Conservation (phyloP, 495 filamentous ascomycete genomes). For the Friedmanniomyces simplex region DNA sequence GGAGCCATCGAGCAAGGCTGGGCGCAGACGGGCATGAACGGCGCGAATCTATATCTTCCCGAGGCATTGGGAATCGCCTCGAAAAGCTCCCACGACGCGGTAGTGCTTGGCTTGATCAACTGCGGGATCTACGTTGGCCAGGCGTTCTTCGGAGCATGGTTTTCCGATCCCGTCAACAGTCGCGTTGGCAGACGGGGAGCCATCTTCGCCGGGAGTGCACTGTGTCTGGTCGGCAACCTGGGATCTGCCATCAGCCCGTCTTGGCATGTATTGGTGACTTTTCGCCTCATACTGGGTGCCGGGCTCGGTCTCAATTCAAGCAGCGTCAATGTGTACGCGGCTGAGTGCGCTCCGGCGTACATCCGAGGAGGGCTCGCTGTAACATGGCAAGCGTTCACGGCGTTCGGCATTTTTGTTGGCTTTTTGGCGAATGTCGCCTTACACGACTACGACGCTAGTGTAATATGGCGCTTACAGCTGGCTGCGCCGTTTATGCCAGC, state of each 20-base stretch:
- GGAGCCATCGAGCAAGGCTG: slow-evolving; percentile 16
- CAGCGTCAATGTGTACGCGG: slow-evolving; percentile 62
- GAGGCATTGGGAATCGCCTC: slow-evolving; percentile 2
- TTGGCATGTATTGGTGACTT: slow-evolving; percentile 49
- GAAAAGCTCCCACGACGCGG: neutral
- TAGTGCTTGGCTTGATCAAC: slow-evolving; percentile 15
- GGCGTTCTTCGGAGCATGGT: slow-evolving; percentile 11
- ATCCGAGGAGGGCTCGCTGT: slow-evolving; percentile 76
- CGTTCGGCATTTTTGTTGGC: slow-evolving; percentile 21
- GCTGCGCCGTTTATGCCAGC: slow-evolving; percentile 17
- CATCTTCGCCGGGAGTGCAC: slow-evolving; percentile 7
- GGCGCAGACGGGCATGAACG: slow-evolving; percentile 17
- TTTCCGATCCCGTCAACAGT: slow-evolving; percentile 12
- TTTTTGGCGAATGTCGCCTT: slow-evolving; percentile 21
- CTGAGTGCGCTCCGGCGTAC: slow-evolving; percentile 62
- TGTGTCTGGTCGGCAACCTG: slow-evolving; percentile 15
- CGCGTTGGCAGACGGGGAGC: slow-evolving; percentile 12
- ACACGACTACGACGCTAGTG: neutral
- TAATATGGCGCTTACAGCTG: slow-evolving; percentile 25
- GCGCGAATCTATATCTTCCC: slow-evolving; percentile 15
- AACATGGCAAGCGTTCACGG: slow-evolving; percentile 44
- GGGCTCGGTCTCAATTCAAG: slow-evolving; percentile 21
- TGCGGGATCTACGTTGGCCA: slow-evolving; percentile 13
- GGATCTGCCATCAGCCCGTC: slow-evolving; percentile 36
- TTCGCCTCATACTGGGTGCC: slow-evolving; percentile 40